phyloP scores from a whole-genome alignment of 1,284 basidiomycete genomes.

The Vanrija sp. region DNA sequence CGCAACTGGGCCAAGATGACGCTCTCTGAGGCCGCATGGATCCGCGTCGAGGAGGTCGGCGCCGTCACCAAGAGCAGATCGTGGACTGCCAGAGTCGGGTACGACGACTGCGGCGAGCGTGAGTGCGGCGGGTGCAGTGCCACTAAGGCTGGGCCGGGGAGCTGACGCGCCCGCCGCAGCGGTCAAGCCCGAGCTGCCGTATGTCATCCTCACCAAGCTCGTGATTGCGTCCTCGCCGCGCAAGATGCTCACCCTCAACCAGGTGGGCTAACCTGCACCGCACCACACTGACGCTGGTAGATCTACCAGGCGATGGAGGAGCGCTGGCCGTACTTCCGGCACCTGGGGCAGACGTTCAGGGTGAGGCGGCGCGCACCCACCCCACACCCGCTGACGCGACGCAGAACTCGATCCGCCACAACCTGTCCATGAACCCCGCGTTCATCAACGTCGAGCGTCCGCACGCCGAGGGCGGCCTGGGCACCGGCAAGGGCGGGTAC shows the following conservation, averaged over 20 bases:
- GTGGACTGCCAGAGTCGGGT: conserved; percentile 18
- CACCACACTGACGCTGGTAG: conserved; percentile 12
- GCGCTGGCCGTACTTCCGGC: conserved; percentile 29
- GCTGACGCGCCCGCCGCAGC: conserved; percentile 10
- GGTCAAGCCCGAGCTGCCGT: conserved; percentile 28
- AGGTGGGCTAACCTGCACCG: too few species aligned
- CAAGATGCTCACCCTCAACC: conserved; percentile 28
- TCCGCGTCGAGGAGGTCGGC: conserved; percentile 25
- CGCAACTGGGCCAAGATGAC: conserved; percentile 16
- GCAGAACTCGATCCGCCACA: conserved; percentile 76
- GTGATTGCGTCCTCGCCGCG: conserved; percentile 32
- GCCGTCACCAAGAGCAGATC: conserved; percentile 18
- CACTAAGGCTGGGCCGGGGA: background rate
- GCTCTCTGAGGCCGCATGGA: conserved; percentile 26
- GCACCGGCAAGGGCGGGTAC: conserved; percentile 34
- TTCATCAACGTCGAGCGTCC: conserved; percentile 57
- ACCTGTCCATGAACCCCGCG: conserved; percentile 71
- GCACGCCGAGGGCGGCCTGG: conserved; percentile 19
- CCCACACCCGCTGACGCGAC: too few species aligned
- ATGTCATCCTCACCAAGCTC: conserved; percentile 26
- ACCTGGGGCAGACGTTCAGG: conserved; percentile 22
- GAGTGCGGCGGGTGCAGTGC: conserved; percentile 3
- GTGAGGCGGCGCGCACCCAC: too few species aligned
- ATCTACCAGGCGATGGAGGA: conserved; percentile 35
- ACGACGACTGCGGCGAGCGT: conserved; percentile 23